phyloP scores from a whole-genome alignment of 306 rosid species.

The Mucuna pruriens region DNA sequence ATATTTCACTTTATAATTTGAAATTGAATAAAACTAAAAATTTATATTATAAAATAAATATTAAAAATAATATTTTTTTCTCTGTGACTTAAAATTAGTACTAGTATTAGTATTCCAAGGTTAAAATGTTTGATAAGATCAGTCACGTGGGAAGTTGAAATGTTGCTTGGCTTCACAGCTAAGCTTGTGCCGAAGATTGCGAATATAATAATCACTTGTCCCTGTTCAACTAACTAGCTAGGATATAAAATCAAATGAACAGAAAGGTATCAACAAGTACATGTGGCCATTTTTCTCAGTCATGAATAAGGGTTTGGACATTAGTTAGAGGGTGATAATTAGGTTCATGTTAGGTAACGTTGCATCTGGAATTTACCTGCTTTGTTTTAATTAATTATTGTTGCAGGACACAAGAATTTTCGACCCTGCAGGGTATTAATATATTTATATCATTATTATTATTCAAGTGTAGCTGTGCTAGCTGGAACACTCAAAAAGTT shows the following conservation, averaged over 20 bases:
- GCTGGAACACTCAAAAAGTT: slow-evolving; percentile 7
- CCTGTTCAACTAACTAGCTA: not conserved
- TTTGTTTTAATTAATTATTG: slow-evolving; percentile 27
- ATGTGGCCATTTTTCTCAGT: not conserved
- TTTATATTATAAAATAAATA: too few species aligned
- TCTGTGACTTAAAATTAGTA: too few species aligned
- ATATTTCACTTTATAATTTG: too few species aligned
- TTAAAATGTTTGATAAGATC: not conserved
- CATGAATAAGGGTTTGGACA: not conserved
- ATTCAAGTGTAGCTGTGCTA: not conserved
- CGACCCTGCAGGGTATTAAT: not conserved
- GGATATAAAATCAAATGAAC: not conserved
- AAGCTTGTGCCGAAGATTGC: slow-evolving; percentile 35
- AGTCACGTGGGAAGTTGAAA: not conserved
- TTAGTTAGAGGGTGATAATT: slow-evolving; percentile 39
- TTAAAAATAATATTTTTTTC: too few species aligned
- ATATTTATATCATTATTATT: not conserved
- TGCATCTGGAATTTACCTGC: slow-evolving; percentile 43
- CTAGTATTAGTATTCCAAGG: not conserved
- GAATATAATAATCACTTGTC: slow-evolving; percentile 26
- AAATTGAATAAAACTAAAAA: too few species aligned
- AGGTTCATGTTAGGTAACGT: slow-evolving; percentile 46
- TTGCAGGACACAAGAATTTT: not conserved
- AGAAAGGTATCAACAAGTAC: not conserved
- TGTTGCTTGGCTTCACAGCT: slow-evolving; percentile 64